These are phyloP conservation scores for Bacterosira constricta DNA, from an alignment of 108 stramenopile genomes.

Conservation along the genomic window DNA sequence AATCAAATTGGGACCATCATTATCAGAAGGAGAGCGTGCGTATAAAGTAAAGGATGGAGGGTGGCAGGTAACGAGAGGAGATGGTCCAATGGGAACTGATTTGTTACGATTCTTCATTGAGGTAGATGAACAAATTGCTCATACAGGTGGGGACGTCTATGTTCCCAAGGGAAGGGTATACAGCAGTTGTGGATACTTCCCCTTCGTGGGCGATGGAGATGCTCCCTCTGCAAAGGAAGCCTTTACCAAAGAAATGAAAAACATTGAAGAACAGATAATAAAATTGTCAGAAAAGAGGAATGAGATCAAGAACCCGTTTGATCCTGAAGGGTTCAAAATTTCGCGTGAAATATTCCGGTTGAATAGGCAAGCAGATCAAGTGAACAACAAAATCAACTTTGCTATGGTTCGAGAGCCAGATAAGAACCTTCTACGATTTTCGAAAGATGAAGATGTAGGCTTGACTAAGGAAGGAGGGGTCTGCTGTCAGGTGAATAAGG, in stretches of 20 bases:
- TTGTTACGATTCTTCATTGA: conserved; percentile 75
- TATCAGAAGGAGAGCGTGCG: conserved; percentile 53
- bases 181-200: conserved; percentile 82
- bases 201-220: conserved; percentile 25
- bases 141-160: conserved; percentile 58
- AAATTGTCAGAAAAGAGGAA: conserved; percentile 40
- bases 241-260: conserved; percentile 49
- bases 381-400: conserved; percentile 31
- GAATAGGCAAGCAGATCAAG: conserved; percentile 21
- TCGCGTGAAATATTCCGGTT: conserved; percentile 41
- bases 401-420: conserved; percentile 63
- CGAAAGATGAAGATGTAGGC: conserved; percentile 63
- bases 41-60: conserved; percentile 61
- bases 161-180: conserved; percentile 75
- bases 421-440: conserved; percentile 51
- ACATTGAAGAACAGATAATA: conserved; percentile 39
- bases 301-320: conserved; percentile 49
- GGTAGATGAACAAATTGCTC: conserved; percentile 54
- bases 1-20: conserved; percentile 42
- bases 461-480: conserved; percentile 81
- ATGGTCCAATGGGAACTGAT: conserved; percentile 74
- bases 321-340: conserved; percentile 49
- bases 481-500: conserved; percentile 72
- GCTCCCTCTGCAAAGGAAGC: conserved; percentile 31
- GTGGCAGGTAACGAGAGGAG: conserved; percentile 63